Evolutionary conservation across 1,139 yeast genomes (phyloP).

Genomic region (Blastobotrys malaysiensis): DNA sequence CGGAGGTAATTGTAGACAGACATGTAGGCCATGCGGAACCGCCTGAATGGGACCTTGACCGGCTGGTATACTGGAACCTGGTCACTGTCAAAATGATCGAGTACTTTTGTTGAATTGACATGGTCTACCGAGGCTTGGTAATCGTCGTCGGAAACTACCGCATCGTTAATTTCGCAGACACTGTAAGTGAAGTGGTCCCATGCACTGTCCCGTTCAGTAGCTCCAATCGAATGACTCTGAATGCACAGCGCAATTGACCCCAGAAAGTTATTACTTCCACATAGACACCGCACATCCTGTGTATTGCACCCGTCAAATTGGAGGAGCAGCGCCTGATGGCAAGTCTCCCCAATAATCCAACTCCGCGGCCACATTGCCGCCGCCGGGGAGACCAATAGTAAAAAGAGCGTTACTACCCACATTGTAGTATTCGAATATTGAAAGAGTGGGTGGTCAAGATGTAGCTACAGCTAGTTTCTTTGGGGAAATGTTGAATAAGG

Average conservation of each 20-base stretch:
- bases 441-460: neutral
- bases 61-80: constrained; percentile 7
- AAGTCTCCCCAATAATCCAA: constrained; percentile 33
- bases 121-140: constrained; percentile 21
- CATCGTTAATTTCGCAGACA: constrained; percentile 27
- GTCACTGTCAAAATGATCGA: neutral
- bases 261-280: constrained; percentile 27
- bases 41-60: constrained; percentile 1
- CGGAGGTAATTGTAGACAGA: constrained; percentile 24
- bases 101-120: constrained; percentile 11
- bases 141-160: constrained; percentile 20
- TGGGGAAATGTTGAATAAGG: neutral
- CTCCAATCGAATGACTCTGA: constrained; percentile 15
- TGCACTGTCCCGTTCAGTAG: constrained; percentile 24
- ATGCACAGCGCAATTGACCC: constrained; percentile 30
- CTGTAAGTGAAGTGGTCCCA: constrained; percentile 30
- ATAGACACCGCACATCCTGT: constrained; percentile 31
- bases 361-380: constrained; percentile 31
- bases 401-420: constrained; percentile 7
- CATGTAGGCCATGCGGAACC: constrained; percentile 10
- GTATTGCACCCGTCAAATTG: constrained; percentile 27
- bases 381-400: constrained; percentile 4
- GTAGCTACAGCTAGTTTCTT: too few relatives aligned
- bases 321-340: constrained; percentile 26
- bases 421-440: neutral